Base-by-base conservation (phyloP, 164 flowering plant species). In the Saururus chinensis region DNA sequence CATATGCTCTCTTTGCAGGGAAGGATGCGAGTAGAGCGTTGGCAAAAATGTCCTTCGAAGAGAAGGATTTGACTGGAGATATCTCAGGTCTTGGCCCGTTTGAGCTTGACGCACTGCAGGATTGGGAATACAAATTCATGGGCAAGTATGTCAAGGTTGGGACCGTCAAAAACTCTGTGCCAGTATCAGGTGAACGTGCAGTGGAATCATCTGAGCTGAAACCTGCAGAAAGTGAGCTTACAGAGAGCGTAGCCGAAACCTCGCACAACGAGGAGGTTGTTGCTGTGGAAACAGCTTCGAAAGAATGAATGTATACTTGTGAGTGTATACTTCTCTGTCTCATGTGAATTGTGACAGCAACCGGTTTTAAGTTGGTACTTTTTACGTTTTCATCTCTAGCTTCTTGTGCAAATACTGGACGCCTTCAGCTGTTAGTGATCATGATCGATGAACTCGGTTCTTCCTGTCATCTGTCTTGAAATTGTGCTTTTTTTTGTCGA, bases 71-170 rank as follows among this genome's bases (percentile, higher is more conserved):
- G 0, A 87, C 77, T 10, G 92, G 91, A 3, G 74, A 89, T 59
- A 54, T 75, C 0, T 80, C 77, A 52, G 93, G 90, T 48, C 76
- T 87, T 30, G 62, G 63, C 53, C 64, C 65, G 54, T 65, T 66
- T 17, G 85, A 81, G 70, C 74, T 81, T 22, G 81, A 80, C 57
- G 79, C 70, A 61, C 62, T 89, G 45, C 80, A 79, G 64, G 96
- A 89, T 54, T 89, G 91, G 96, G 93, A 87, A 66, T 75, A 74
- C 21, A 89, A 87, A 64, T 89, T 89, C 74, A 81, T 74, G 78
- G 82, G 79, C 66, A 89, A 87, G 57, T 87, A 89, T 64, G 79
- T 72, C n/a, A 80, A 77, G 74, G 89, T 89, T 19, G 91, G 89
- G 16, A 12, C 49, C 78, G 75, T 45, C 49, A 45, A 45, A 3